Evolutionary conservation across 139 green algal genomes (phyloP).

Genomic region (Coelastrella sp.): DNA sequence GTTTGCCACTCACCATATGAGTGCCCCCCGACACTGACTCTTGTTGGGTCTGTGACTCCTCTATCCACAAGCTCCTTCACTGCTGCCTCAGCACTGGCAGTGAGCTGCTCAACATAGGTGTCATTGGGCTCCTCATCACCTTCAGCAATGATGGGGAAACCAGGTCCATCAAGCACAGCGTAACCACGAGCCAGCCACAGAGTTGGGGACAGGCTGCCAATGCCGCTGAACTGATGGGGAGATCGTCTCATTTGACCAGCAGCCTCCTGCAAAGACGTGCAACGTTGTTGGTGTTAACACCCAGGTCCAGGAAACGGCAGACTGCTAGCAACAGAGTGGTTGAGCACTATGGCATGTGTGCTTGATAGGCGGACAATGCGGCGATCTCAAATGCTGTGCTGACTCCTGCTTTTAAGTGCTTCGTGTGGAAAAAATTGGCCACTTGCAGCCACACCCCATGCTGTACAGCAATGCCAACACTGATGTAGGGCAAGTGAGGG

Average conservation of each 20-base stretch:
- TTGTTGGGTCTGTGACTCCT: constrained; percentile 82
- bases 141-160: constrained; percentile 94
- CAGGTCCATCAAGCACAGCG: constrained; percentile 94
- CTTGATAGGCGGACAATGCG: too few relatives aligned
- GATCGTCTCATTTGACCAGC: constrained; percentile 92
- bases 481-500: too few relatives aligned
- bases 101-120: constrained; percentile 97
- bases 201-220: constrained; percentile 85
- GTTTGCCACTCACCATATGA: constrained; percentile 90
- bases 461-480: too few relatives aligned
- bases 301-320: too few relatives aligned
- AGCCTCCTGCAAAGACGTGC: constrained; percentile 77
- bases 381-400: too few relatives aligned
- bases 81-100: constrained; percentile 61
- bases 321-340: too few relatives aligned
- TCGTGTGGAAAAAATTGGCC: too few relatives aligned
- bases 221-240: constrained; percentile 90
- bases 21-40: constrained; percentile 93
- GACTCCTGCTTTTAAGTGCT: too few relatives aligned
- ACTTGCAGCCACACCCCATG: too few relatives aligned
- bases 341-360: too few relatives aligned
- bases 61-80: constrained; percentile 73
- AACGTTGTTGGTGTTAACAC: too few relatives aligned
- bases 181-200: constrained; percentile 92
- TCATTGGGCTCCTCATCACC: constrained; percentile 93